Evolutionary conservation across 257 asterid species (phyloP).

Genomic region (Vinca minor): DNA sequence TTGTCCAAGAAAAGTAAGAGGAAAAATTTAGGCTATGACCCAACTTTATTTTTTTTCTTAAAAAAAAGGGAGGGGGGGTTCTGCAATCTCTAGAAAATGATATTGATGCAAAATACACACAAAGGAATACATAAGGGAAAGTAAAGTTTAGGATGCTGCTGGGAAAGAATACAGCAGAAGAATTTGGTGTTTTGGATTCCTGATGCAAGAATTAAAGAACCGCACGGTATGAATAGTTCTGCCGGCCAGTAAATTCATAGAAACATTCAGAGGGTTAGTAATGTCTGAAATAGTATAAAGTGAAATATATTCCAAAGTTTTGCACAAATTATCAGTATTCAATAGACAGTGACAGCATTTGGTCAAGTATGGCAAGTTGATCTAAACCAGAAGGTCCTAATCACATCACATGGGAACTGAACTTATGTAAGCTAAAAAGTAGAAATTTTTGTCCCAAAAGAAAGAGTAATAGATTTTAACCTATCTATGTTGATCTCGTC

Average conservation of each 20-base stretch:
- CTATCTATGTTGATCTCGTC: no score
- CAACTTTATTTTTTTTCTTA: no score
- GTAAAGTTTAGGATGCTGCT: background rate
- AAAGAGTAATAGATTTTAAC: no score
- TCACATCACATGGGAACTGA: background rate
- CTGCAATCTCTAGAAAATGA: no score
- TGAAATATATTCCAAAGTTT: background rate
- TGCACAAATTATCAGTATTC: background rate
- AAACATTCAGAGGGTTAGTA: background rate
- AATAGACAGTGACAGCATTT: no score
- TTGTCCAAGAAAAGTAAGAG: no score
- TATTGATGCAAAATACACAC: no score
- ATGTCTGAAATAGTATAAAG: background rate
- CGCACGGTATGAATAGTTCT: background rate
- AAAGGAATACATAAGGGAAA: no score
- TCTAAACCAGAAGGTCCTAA: background rate
- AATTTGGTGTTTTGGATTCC: background rate
- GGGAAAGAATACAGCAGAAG: background rate
- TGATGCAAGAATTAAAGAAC: background rate
- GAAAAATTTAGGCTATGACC: no score
- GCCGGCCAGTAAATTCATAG: background rate
- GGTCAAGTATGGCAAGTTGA: no score
- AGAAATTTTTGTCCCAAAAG: background rate
- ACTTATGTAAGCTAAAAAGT: background rate
- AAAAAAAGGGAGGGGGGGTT: background rate